These are phyloP conservation scores for Trichophyton simii DNA, from an alignment of 2,329 filamentous ascomycete species.

Conservation along the genomic window DNA sequence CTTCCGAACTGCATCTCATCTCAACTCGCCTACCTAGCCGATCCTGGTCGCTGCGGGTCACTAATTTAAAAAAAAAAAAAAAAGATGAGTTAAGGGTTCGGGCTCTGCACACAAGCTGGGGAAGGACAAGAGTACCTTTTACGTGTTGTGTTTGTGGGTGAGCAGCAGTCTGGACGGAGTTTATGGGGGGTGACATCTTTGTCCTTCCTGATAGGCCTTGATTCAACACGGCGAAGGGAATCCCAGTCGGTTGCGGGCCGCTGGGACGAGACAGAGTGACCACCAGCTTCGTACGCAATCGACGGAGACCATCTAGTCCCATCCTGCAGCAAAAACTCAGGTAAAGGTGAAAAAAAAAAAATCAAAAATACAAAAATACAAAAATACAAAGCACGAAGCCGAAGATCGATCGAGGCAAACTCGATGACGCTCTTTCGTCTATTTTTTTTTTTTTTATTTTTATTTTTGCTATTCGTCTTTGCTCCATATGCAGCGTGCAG, in stretches of 20 bases:
- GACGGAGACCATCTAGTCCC: not conserved
- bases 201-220: not conserved
- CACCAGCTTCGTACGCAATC: not conserved
- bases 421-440: not conserved
- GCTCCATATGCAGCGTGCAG: no score
- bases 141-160: no score
- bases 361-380: not conserved
- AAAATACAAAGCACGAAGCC: not conserved
- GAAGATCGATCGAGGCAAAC: not conserved
- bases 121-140: not conserved
- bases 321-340: not conserved
- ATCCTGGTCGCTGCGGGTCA: not conserved
- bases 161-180: not conserved
- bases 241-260: not conserved
- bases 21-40: not conserved
- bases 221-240: not conserved
- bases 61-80: not conserved
- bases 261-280: not conserved
- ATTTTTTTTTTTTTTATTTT: not conserved
- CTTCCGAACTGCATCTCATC: not conserved
- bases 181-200: not conserved
- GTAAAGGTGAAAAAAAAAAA: not conserved
- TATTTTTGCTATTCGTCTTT: not conserved
- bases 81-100: not conserved
- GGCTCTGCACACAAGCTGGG: not conserved